Evolutionary conservation across 192 early-diverging fungal species (phyloP).

Genomic region (Gorgonomyces haynaldii): DNA sequence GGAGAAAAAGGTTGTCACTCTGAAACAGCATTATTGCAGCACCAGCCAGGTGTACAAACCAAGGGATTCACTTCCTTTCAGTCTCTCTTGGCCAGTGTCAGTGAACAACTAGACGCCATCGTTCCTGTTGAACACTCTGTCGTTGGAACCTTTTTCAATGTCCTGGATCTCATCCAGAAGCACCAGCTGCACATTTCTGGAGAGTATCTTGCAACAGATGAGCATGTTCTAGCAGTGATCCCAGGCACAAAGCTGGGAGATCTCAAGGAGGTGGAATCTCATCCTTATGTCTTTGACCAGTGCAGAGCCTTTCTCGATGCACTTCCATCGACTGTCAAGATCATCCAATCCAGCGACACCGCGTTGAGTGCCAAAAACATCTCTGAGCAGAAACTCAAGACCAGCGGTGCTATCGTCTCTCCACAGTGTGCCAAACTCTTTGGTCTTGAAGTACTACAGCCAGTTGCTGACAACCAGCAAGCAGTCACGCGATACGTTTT

Average conservation of each 20-base stretch:
- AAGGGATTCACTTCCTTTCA: too few relatives aligned
- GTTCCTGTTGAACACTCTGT: conserved; percentile 23
- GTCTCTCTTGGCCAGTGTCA: too few relatives aligned
- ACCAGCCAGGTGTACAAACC: too few relatives aligned
- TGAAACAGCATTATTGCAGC: too few relatives aligned
- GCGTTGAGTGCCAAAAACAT: conserved; percentile 13
- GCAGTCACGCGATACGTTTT: conserved; percentile 23
- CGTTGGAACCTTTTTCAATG: conserved; percentile 20
- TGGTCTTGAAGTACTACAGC: conserved; percentile 12
- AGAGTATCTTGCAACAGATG: conserved; percentile 17
- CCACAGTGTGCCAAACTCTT: conserved; percentile 14
- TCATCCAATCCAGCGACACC: conserved; percentile 17
- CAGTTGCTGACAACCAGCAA: conserved; percentile 6
- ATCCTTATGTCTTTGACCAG: conserved; percentile 26
- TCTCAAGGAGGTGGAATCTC: conserved; percentile 15
- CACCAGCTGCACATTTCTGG: conserved; percentile 20
- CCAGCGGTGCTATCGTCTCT: conserved; percentile 16
- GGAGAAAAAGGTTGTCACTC: too few relatives aligned
- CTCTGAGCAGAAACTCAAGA: conserved; percentile 1
- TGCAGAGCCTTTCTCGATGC: conserved; percentile 16
- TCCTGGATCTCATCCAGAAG: conserved; percentile 14
- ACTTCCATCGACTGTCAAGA: neutral
- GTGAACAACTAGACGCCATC: too few relatives aligned
- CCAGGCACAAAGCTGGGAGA: conserved; percentile 13
- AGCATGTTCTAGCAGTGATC: conserved; percentile 11